These are phyloP conservation scores for Penicillium lagena DNA, from an alignment of 495 filamentous ascomycete species.

Conservation along the genomic window DNA sequence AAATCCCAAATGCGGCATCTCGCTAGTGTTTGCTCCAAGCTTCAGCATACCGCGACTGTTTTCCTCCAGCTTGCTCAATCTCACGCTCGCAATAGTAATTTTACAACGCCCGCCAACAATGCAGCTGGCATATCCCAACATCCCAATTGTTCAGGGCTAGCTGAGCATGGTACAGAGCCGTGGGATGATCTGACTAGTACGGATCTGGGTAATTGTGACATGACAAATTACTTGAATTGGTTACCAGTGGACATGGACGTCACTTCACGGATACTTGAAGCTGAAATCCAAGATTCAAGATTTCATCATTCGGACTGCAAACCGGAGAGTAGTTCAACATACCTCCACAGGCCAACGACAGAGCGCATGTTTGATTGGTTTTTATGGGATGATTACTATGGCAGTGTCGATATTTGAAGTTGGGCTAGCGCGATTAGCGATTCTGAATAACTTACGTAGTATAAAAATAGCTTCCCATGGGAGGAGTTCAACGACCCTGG, in stretches of 20 bases:
- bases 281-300: not conserved
- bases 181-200: not conserved
- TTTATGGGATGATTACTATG: slow-evolving; percentile 5
- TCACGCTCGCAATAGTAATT: not conserved
- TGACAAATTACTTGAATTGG: slow-evolving; percentile 1
- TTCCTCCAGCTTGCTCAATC: slow-evolving; percentile 7
- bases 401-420: too few relatives aligned
- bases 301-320: not conserved
- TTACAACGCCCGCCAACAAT: too few relatives aligned
- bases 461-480: too few relatives aligned
- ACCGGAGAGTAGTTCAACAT: too few relatives aligned
- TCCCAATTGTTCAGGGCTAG: too few relatives aligned
- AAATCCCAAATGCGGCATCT: slow-evolving; percentile 4
- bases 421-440: too few relatives aligned
- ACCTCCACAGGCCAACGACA: not conserved
- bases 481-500: too few relatives aligned
- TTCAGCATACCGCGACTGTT: slow-evolving; percentile 5
- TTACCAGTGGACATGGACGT: slow-evolving; percentile 2
- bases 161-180: not conserved
- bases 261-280: slow-evolving; percentile 3
- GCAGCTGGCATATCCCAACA: too few relatives aligned
- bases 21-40: slow-evolving; percentile 1
- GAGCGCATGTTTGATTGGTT: slow-evolving; percentile 7
- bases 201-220: not conserved
- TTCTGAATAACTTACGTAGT: too few relatives aligned